Conservation (phyloP, 2,329 filamentous ascomycete species). For the Purpureocillium lavendulum region DNA sequence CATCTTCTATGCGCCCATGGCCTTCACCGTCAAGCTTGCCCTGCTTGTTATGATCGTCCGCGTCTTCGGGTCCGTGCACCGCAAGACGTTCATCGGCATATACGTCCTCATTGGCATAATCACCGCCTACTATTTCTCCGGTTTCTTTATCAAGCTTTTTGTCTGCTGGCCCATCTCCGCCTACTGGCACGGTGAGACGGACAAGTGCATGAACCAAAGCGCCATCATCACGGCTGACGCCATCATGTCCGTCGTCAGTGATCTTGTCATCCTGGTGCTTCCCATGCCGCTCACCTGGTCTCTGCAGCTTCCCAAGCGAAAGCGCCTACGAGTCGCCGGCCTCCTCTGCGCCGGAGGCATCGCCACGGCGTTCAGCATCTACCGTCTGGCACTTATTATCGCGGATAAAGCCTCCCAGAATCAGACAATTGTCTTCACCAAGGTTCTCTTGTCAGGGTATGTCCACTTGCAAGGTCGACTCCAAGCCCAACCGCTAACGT, state of each 20-base stretch:
- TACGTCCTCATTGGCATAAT: constrained; percentile 28
- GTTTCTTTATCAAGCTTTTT: constrained; percentile 31
- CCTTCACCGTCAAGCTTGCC: constrained; percentile 32
- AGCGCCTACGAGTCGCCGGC: constrained; percentile 18
- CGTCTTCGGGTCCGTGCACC: constrained; percentile 30
- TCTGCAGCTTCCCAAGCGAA: constrained; percentile 18
- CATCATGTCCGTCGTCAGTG: constrained; percentile 21
- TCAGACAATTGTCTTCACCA: constrained; percentile 17
- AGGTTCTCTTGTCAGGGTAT: constrained; percentile 17
- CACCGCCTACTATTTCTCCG: constrained; percentile 29
- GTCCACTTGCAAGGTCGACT: no score
- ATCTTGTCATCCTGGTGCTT: constrained; percentile 19
- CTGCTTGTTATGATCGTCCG: constrained; percentile 33
- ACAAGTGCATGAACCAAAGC: constrained; percentile 25
- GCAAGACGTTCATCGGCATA: constrained; percentile 27
- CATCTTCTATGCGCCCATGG: constrained; percentile 35
- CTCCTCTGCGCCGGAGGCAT: constrained; percentile 21
- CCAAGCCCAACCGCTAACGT: no score
- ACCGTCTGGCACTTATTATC: constrained; percentile 17
- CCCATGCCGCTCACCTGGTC: constrained; percentile 23
- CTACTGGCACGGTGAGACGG: constrained; percentile 25
- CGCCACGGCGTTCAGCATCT: constrained; percentile 21
- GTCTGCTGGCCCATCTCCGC: constrained; percentile 30
- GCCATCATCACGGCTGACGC: constrained; percentile 23
- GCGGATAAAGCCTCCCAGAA: constrained; percentile 13